phyloP scores from a whole-genome alignment of 148 eudicot species.

The Arctostaphylos glauca region DNA sequence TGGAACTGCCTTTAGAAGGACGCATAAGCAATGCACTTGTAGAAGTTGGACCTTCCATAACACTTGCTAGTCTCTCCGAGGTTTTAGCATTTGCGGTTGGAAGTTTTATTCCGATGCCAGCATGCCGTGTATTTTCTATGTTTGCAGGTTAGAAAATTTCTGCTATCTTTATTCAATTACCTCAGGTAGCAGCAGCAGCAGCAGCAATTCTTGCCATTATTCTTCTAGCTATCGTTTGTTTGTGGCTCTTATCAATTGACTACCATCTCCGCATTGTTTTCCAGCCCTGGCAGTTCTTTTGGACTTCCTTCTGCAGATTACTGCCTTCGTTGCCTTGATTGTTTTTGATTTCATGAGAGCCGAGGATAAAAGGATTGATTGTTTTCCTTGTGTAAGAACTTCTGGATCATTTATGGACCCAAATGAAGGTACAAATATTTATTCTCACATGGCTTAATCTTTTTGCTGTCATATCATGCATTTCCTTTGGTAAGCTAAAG shows the following conservation, averaged over 20 bases:
- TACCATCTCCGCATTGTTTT: slow-evolving; percentile 19
- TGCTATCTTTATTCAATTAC: slow-evolving; percentile 10
- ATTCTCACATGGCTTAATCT: background rate
- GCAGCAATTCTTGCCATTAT: background rate
- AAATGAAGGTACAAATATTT: slow-evolving; percentile 50
- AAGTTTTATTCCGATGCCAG: slow-evolving; percentile 97
- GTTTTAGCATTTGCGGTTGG: slow-evolving; percentile 99
- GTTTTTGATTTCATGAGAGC: slow-evolving; percentile 87
- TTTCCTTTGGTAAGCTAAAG: slow-evolving; percentile 18
- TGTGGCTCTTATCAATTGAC: slow-evolving; percentile 23
- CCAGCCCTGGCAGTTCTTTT: slow-evolving; percentile 92
- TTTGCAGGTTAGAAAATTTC: slow-evolving; percentile 73
- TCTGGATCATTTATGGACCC: slow-evolving; percentile 46
- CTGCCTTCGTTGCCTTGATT: slow-evolving; percentile 97
- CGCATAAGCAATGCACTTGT: slow-evolving; percentile 93
- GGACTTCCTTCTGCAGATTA: slow-evolving; percentile 96
- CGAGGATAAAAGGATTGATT: slow-evolving; percentile 86
- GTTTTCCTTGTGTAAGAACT: slow-evolving; percentile 79
- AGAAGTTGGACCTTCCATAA: slow-evolving; percentile 98
- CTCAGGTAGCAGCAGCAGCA: background rate
- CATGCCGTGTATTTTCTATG: slow-evolving; percentile 98
- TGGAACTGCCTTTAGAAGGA: slow-evolving; percentile 75
- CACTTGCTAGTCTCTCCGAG: slow-evolving; percentile 94
- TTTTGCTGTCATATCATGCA: background rate
- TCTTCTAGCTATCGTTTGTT: background rate